Percentiles rank a stretch among this genome's conserved stretches.
These are phyloP conservation scores for Sarocladium kiliense DNA, from an alignment of 2,329 filamentous ascomycete genomes.

Conservation along the genomic window DNA sequence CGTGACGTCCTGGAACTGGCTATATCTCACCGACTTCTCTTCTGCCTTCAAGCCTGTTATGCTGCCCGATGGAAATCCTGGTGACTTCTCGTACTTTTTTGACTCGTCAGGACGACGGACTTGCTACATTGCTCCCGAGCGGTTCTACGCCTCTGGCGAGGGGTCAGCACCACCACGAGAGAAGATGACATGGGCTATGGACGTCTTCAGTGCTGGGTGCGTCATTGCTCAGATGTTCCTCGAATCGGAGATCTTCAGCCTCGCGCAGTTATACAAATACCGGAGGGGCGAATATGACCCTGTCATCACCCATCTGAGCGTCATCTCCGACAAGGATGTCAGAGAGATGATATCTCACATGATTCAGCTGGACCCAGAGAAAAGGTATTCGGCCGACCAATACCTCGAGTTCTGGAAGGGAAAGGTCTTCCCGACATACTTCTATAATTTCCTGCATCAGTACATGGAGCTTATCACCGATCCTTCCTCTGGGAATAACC, in stretches of 20 bases:
- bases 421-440: conserved; percentile 93
- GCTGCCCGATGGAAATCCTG: conserved; percentile 92
- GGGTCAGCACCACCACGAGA: conserved; percentile 47
- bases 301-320: conserved; percentile 69
- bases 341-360: conserved; percentile 89
- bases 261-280: conserved; percentile 94
- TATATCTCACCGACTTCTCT: conserved; percentile 96
- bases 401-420: conserved; percentile 88
- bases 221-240: conserved; percentile 96
- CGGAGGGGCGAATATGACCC: conserved; percentile 90
- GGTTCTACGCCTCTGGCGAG: conserved; percentile 72
- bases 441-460: conserved; percentile 95
- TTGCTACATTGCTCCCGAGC: conserved; percentile 91
- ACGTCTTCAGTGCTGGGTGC: conserved; percentile 94
- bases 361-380: conserved; percentile 91
- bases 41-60: conserved; percentile 92
- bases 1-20: conserved; percentile 99
- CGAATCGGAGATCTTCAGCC: conserved; percentile 93
- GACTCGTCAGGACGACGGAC: conserved; percentile 87
- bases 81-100: conserved; percentile 97
- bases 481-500: conserved; percentile 71
- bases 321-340: conserved; percentile 83
- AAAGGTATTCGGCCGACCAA: conserved; percentile 87
- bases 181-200: conserved; percentile 85
- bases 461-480: conserved; percentile 97